Conservation (phyloP, 139 green algal species). For the Asterochloris erici region DNA sequence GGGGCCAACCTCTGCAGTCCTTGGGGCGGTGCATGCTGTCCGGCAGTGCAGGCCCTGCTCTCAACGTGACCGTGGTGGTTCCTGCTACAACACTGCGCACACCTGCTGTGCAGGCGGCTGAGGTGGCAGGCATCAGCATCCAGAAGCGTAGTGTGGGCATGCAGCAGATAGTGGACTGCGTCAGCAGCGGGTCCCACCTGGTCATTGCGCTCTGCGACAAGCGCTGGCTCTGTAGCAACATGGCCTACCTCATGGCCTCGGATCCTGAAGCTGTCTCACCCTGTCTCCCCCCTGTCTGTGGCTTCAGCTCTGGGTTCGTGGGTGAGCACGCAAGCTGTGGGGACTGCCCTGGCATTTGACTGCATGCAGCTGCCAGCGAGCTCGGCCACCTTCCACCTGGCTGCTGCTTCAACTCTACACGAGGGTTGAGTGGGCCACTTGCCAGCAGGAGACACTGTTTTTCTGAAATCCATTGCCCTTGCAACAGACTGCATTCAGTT, state of each 20-base stretch:
- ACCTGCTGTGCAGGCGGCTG: neutral
- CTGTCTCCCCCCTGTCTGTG: too few relatives aligned
- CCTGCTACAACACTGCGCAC: neutral
- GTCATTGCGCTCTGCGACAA: slow-evolving; percentile 85
- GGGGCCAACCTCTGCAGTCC: neutral
- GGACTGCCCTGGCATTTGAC: too few relatives aligned
- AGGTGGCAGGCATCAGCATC: slow-evolving; percentile 1
- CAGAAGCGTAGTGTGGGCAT: slow-evolving; percentile 1
- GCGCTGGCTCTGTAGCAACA: slow-evolving; percentile 31
- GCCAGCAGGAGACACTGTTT: too few relatives aligned
- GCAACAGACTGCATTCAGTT: too few relatives aligned
- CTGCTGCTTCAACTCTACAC: too few relatives aligned
- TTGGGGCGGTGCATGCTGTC: neutral
- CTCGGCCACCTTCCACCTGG: too few relatives aligned
- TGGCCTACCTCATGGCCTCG: neutral
- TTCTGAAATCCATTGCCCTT: too few relatives aligned
- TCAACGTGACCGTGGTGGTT: neutral
- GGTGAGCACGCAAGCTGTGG: too few relatives aligned
- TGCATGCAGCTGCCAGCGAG: too few relatives aligned
- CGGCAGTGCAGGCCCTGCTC: neutral
- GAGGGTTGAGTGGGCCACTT: too few relatives aligned
- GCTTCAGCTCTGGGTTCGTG: too few relatives aligned
- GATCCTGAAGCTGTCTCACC: too few relatives aligned
- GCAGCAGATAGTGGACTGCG: slow-evolving; percentile 10
- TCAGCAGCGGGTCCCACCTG: slow-evolving; percentile 51